Evolutionary conservation across 352 stramenopile genomes (phyloP), one percentile per base, ranked within the genome.

Genomic region (Peronospora destructor): DNA sequence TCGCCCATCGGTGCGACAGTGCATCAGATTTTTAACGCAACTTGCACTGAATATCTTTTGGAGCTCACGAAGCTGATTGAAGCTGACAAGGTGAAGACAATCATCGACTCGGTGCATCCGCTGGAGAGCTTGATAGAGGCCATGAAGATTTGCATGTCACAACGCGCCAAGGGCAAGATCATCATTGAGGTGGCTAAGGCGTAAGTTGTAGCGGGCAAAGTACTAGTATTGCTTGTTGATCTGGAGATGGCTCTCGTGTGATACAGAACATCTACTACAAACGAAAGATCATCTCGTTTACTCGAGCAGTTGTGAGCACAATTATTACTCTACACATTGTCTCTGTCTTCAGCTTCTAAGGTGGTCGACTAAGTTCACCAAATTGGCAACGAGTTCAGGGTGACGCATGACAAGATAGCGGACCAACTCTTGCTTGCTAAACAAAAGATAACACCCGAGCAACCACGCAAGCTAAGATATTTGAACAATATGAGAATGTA

Each of bases 141-240:
- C 46, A 68, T 85, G 37, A 58, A 68, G 33, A 64, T 69, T 35
- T 66, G 77, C 30, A 77, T 85, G 63, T 66, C 54, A 34, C 57
- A 66, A 47, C 73, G 73, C 16, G 69, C 69, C 0, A 68, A 69
- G 34, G 77, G 77, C 55, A 88, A 88, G 57, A 80, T 88, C 33
- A 61, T 86, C 30, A 64, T 87, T 21, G 66, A 80, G 40, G 65
- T 87, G 35, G 39, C 45, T 2, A 60, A 52, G 40, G 64, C 61
- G 53, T 53, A 53, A 54, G 42, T n/a, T 16, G 33, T 9, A 6
- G 32, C 3, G 10, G 6, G 32, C 12, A 32, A 32, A 12, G 28
- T 32, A 12, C 7, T 12, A 32, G 8, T 32, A 32, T 32, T 32
- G 28, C 12, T 32, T 12, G 7, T 12, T 4, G 28, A 32, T 6